Evolutionary conservation across 805 yeast species (phyloP).

Genomic region (Wickerhamiella dianesei): DNA sequence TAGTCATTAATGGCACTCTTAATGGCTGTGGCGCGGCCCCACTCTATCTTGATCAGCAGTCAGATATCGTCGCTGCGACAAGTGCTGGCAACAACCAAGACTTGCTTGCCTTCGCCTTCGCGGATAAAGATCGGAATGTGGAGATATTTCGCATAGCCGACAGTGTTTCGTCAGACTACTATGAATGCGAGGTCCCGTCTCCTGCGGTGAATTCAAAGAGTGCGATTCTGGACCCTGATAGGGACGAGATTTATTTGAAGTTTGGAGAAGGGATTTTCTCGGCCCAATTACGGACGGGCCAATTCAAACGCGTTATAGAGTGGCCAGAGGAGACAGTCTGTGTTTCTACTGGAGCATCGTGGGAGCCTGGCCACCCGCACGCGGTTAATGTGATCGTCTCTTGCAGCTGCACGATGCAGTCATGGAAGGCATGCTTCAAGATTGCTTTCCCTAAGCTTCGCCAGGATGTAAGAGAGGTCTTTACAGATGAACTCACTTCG

Average conservation of each 20-base stretch:
- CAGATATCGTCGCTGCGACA: too few relatives aligned
- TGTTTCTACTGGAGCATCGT: background rate
- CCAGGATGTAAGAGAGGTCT: background rate
- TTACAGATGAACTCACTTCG: background rate
- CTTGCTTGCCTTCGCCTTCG: too few relatives aligned
- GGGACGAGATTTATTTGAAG: background rate
- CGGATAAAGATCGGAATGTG: too few relatives aligned
- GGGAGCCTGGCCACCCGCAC: background rate
- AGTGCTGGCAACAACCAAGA: too few relatives aligned
- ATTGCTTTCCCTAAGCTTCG: background rate
- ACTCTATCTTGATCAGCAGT: too few relatives aligned
- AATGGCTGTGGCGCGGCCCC: too few relatives aligned
- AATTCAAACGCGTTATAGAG: background rate
- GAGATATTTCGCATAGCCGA: too few relatives aligned
- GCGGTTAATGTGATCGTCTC: background rate
- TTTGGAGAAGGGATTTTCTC: background rate
- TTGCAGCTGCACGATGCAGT: background rate
- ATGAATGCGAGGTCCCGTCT: background rate
- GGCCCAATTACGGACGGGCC: too few relatives aligned
- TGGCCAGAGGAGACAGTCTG: background rate
- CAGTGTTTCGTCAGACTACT: too few relatives aligned
- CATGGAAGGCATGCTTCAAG: background rate
- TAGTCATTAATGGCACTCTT: too few relatives aligned
- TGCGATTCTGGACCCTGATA: background rate
- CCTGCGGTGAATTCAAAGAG: background rate